Evolutionary conservation across 495 filamentous ascomycete species (phyloP).

Genomic region (Lophiotrema nucula): DNA sequence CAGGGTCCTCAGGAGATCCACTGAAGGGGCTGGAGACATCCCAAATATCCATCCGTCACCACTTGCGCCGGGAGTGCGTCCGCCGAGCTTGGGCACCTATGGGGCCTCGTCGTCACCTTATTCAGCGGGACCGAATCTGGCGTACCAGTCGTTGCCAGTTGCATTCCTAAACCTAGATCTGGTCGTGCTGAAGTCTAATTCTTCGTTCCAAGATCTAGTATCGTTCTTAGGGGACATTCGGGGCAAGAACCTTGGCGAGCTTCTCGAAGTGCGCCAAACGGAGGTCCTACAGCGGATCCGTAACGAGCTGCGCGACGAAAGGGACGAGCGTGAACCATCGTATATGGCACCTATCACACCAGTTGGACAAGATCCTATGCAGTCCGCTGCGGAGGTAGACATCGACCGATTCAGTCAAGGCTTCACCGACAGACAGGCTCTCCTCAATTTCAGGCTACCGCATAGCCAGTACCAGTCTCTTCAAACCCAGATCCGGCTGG

Average conservation of each 20-base stretch:
- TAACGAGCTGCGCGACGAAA: conserved; percentile 41
- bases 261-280: conserved; percentile 27
- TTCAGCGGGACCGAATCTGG: conserved; percentile 8
- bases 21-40: conserved; percentile 11
- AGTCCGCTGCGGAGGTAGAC: conserved; percentile 29
- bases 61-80: conserved; percentile 1
- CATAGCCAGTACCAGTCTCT: conserved; percentile 21
- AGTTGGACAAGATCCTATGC: conserved; percentile 34
- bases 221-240: conserved; percentile 30
- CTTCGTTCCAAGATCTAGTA: conserved; percentile 39
- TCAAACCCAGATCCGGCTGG: conserved; percentile 31
- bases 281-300: conserved; percentile 35
- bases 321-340: conserved; percentile 41
- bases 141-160: conserved; percentile 15
- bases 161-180: conserved; percentile 43
- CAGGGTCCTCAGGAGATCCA: conserved; percentile 13
- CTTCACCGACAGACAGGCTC: conserved; percentile 19
- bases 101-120: conserved; percentile 10
- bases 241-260: conserved; percentile 37
- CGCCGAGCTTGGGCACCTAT: conserved; percentile 13
- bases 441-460: conserved; percentile 32
- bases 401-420: conserved; percentile 33
- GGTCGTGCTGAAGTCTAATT: conserved; percentile 39
- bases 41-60: conserved; percentile 9
- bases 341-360: conserved; percentile 45